A percentile compares a stretch with the other conserved stretches of the same genome.
These are phyloP conservation scores for Limnomonas spitsbergensis DNA, from an alignment of 139 green algal genomes.

Conservation along the genomic window DNA sequence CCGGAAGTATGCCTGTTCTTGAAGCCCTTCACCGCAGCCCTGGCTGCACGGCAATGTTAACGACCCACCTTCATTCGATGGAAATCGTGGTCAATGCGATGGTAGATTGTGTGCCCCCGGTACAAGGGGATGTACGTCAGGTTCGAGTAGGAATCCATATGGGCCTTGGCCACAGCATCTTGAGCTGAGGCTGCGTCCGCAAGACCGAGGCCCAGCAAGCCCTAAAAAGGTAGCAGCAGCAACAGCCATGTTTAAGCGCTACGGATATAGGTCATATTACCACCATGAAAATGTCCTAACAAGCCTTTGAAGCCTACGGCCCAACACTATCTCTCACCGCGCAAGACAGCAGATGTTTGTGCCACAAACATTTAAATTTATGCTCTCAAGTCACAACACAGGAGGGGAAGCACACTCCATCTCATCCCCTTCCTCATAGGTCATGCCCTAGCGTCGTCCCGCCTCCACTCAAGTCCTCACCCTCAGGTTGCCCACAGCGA, in stretches of 20 bases:
- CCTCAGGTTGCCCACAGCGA: slow-evolving; percentile 44
- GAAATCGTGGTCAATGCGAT: slow-evolving; percentile 44
- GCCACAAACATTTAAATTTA: no score
- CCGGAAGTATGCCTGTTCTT: no score
- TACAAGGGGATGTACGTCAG: slow-evolving; percentile 48
- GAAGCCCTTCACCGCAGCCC: no score
- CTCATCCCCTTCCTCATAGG: no score
- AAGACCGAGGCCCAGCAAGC: slow-evolving; percentile 38
- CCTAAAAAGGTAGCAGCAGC: slow-evolving; percentile 17
- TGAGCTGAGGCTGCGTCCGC: slow-evolving; percentile 25
- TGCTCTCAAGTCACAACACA: no score
- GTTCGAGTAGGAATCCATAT: slow-evolving; percentile 35
- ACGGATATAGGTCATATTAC: no score
- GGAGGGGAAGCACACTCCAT: no score
- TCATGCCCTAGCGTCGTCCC: no score
- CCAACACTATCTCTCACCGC: no score
- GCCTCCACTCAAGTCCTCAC: slow-evolving; percentile 19
- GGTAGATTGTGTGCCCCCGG: slow-evolving; percentile 52
- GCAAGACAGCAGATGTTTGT: no score
- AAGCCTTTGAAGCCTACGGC: no score
- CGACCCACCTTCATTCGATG: slow-evolving; percentile 40
- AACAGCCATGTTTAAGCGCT: neutral
- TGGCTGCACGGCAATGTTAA: no score
- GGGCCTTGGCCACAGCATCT: slow-evolving; percentile 29
- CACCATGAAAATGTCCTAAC: neutral